Conservation (phyloP, 306 rosid species). For the Inga leiocalycina region DNA sequence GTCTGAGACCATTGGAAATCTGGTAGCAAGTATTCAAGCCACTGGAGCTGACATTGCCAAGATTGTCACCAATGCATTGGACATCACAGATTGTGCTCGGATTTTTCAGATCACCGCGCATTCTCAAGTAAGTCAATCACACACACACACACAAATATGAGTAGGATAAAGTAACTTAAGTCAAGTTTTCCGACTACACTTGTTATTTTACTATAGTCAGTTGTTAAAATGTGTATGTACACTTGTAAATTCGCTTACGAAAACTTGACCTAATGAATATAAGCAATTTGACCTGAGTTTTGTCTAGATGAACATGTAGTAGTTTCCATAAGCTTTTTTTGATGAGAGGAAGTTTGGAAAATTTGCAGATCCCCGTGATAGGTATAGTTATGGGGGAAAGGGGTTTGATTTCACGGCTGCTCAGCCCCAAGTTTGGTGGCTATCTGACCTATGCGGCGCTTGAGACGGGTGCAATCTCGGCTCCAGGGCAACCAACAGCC, state of each 20-base stretch:
- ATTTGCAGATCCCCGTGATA: constrained; percentile 45
- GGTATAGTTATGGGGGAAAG: constrained; percentile 51
- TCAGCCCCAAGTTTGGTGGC: constrained; percentile 54
- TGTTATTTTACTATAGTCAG: no score
- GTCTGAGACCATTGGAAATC: constrained; percentile 44
- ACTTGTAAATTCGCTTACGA: no score
- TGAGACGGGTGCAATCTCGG: constrained; percentile 40
- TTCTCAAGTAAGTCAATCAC: constrained; percentile 38
- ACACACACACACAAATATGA: neutral
- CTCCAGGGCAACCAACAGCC: constrained; percentile 48
- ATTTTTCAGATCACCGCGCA: constrained; percentile 48
- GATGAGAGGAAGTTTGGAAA: neutral
- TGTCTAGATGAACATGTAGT: neutral
- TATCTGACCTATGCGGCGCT: constrained; percentile 50
- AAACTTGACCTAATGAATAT: no score
- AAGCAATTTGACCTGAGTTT: no score
- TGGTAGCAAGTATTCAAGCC: constrained; percentile 47
- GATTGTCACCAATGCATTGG: constrained; percentile 50
- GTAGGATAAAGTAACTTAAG: no score
- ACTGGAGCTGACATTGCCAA: constrained; percentile 53
- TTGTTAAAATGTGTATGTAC: no score
- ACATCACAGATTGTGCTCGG: constrained; percentile 50
- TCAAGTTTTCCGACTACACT: no score
- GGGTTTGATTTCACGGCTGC: constrained; percentile 47
- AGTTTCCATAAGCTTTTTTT: neutral